A percentile compares a stretch with the other conserved stretches of the same genome.
Evolutionary conservation across 768 basidiomycete species (phyloP).

Genomic region (Kwoniella dejecticola): DNA sequence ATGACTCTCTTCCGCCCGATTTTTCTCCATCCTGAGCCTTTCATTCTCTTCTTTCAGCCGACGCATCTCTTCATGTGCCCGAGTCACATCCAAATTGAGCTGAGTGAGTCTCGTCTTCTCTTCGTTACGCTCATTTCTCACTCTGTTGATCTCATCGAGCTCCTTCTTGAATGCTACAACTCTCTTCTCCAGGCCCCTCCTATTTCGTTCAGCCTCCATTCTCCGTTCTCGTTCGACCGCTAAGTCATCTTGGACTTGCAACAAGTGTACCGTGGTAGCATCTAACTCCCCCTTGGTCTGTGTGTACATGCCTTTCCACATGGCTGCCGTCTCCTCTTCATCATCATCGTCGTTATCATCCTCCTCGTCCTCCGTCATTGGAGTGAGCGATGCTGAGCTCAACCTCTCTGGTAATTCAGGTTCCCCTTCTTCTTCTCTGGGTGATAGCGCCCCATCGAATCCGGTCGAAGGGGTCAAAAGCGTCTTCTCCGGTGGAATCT

Average conservation of each 20-base stretch:
- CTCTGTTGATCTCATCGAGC: not conserved
- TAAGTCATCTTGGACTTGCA: slow-evolving; percentile 7
- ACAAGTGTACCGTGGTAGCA: not conserved
- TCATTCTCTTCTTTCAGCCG: not conserved
- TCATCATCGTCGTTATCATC: not conserved
- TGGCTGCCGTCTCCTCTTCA: not conserved
- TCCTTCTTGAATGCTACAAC: not conserved
- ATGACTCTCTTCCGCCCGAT: not conserved
- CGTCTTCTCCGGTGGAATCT: not conserved
- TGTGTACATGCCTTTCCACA: slow-evolving; percentile 8
- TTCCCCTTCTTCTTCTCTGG: not conserved
- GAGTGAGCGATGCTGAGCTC: not conserved
- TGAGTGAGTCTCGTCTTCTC: not conserved
- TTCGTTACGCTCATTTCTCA: not conserved
- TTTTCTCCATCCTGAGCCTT: not conserved
- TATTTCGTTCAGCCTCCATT: not conserved
- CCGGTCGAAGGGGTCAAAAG: not conserved
- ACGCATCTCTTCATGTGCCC: not conserved
- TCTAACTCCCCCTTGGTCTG: slow-evolving; percentile 4
- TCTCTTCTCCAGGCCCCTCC: not conserved
- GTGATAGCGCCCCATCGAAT: not conserved
- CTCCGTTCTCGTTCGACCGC: not conserved
- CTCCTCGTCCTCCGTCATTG: not conserved
- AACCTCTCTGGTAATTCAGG: too few species aligned
- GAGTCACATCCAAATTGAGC: not conserved